phyloP scores from a whole-genome alignment of 2,329 filamentous ascomycete genomes.

The Penicillium nordicum region DNA sequence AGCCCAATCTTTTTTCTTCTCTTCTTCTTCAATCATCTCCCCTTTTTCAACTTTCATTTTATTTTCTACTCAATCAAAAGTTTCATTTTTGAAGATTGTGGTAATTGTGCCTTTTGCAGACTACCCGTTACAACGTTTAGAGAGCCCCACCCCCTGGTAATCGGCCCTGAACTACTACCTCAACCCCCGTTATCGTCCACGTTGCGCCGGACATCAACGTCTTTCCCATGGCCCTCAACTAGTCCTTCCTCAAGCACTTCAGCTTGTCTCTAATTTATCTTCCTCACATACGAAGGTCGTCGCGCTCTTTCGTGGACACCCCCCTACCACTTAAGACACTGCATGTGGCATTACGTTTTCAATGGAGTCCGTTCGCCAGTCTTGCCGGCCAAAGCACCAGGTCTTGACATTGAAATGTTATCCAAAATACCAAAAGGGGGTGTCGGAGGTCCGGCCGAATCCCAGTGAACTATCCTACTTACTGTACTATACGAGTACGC shows the following conservation, averaged over 20 bases:
- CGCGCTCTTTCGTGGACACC: slow-evolving; percentile 5
- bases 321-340: not conserved
- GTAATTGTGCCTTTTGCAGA: not conserved
- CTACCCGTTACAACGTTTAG: not conserved
- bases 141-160: slow-evolving; percentile 24
- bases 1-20: slow-evolving; percentile 4
- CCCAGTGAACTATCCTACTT: slow-evolving; percentile 95
- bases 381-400: slow-evolving; percentile 88
- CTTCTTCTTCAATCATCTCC: not conserved
- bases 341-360: slow-evolving; percentile 12
- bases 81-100: not conserved
- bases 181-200: slow-evolving; percentile 25
- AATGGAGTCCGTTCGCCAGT: slow-evolving; percentile 59
- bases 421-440: slow-evolving; percentile 84
- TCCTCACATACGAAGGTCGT: not conserved
- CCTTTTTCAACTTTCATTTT: not conserved
- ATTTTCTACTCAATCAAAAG: not conserved
- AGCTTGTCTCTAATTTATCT: not conserved
- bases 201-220: slow-evolving; percentile 8
- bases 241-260: not conserved
- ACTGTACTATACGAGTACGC: slow-evolving; percentile 92
- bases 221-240: slow-evolving; percentile 17
- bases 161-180: slow-evolving; percentile 25
- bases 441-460: slow-evolving; percentile 91
- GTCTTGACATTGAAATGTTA: slow-evolving; percentile 95